These are phyloP conservation scores for Sugiyamaella qingdaonensis DNA, from an alignment of 805 yeast species.

Conservation along the genomic window DNA sequence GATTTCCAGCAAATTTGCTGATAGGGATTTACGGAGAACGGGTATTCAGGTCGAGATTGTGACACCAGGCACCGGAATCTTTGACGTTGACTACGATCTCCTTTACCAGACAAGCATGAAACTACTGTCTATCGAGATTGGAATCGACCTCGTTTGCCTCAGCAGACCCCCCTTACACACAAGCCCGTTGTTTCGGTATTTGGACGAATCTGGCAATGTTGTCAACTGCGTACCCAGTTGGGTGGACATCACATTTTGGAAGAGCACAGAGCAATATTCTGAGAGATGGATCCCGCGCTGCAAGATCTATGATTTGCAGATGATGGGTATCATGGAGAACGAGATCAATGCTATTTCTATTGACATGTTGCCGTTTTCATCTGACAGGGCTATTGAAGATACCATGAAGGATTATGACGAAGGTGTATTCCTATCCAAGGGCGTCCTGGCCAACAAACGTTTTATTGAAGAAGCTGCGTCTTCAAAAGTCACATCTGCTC, in stretches of 20 bases:
- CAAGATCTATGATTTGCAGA: conserved; percentile 89
- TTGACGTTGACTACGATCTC: conserved; percentile 81
- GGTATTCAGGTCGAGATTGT: conserved; percentile 84
- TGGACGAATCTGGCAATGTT: conserved; percentile 16
- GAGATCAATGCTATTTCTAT: conserved; percentile 69
- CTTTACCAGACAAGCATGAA: conserved; percentile 71
- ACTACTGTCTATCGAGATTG: conserved; percentile 72
- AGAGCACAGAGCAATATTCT: conserved; percentile 44
- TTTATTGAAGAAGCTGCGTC: conserved; percentile 24
- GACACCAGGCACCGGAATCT: conserved; percentile 91
- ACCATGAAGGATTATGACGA: conserved; percentile 69
- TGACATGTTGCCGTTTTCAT: conserved; percentile 44
- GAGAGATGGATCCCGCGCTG: conserved; percentile 85
- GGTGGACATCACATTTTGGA: conserved; percentile 93
- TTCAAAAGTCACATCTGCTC: conserved; percentile 30
- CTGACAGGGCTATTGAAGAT: conserved; percentile 43
- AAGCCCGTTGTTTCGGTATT: conserved; percentile 79
- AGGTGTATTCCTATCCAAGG: conserved; percentile 42
- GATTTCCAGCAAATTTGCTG: conserved; percentile 70
- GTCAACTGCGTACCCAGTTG: conserved; percentile 84
- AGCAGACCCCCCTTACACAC: conserved; percentile 89
- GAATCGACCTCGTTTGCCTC: conserved; percentile 82
- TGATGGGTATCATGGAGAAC: conserved; percentile 97
- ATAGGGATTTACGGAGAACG: conserved; percentile 83
- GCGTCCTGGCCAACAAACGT: conserved; percentile 20